Conservation (phyloP, 352 stramenopile genomes). For the Aphanomyces invadans region DNA sequence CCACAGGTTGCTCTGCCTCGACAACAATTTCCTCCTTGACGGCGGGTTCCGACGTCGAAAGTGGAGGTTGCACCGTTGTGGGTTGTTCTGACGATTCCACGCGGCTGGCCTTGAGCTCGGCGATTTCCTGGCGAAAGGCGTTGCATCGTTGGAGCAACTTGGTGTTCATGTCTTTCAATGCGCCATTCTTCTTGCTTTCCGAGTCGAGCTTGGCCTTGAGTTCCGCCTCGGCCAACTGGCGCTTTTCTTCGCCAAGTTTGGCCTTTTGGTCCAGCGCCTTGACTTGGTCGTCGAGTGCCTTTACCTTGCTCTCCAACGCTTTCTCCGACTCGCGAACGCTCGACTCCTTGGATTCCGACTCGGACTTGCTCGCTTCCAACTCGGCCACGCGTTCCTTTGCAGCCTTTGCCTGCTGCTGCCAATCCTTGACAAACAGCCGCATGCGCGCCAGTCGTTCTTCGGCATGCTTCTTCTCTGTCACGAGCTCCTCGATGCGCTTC, state of each 20-base stretch:
- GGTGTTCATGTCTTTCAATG: slow-evolving; percentile 69
- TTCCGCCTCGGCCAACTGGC: slow-evolving; percentile 34
- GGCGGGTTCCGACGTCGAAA: not conserved
- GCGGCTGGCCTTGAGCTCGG: slow-evolving; percentile 39
- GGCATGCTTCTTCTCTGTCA: slow-evolving; percentile 42
- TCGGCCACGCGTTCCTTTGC: slow-evolving; percentile 4
- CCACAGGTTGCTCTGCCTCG: not conserved
- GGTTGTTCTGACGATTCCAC: not conserved
- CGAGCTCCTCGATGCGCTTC: slow-evolving; percentile 39
- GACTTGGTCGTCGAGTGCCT: slow-evolving; percentile 21
- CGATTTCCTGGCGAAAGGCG: slow-evolving; percentile 53
- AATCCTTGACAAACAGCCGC: slow-evolving; percentile 75
- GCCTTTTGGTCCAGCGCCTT: slow-evolving; percentile 51
- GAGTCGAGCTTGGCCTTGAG: slow-evolving; percentile 46
- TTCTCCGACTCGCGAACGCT: slow-evolving; percentile 52
- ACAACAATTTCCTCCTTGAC: not conserved
- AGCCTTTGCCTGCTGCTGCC: slow-evolving; percentile 34
- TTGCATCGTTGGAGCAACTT: slow-evolving; percentile 62
- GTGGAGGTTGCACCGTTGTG: slow-evolving; percentile 4
- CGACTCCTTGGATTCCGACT: slow-evolving; percentile 56
- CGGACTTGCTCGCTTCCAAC: slow-evolving; percentile 27
- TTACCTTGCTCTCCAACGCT: slow-evolving; percentile 2
- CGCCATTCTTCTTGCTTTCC: slow-evolving; percentile 53
- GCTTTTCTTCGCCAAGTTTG: slow-evolving; percentile 4
- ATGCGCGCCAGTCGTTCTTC: slow-evolving; percentile 66